Evolutionary conservation across 2,329 filamentous ascomycete genomes (phyloP).

Genomic region (Metarhizium anisopliae): DNA sequence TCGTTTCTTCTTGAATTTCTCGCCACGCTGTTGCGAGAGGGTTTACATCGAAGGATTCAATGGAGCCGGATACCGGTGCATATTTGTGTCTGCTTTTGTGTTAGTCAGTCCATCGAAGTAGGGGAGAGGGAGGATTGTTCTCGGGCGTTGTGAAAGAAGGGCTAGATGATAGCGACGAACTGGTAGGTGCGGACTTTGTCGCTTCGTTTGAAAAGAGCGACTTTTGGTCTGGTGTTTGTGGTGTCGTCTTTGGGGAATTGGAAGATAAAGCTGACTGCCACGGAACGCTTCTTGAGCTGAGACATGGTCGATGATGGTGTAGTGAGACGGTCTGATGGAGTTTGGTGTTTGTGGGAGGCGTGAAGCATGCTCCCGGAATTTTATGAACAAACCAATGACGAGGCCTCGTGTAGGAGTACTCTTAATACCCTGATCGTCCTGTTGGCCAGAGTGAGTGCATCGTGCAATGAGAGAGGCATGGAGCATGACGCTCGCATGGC

Average conservation of each 20-base stretch:
- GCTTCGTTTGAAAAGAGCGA: slow-evolving; percentile 56
- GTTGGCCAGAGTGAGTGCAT: not conserved
- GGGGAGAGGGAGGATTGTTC: no score
- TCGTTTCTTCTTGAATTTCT: slow-evolving; percentile 55
- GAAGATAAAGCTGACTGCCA: slow-evolving; percentile 44
- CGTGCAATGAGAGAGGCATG: not conserved
- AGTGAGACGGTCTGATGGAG: slow-evolving; percentile 1
- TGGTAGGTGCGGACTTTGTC: slow-evolving; percentile 49
- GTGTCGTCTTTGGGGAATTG: slow-evolving; percentile 26
- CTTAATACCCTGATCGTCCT: no score
- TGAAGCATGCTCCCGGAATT: no score
- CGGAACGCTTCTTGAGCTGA: slow-evolving; percentile 22
- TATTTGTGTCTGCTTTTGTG: slow-evolving; percentile 40
- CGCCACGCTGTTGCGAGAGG: slow-evolving; percentile 51
- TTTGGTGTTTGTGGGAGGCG: not conserved
- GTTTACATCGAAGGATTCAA: slow-evolving; percentile 42
- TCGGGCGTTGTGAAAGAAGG: not conserved
- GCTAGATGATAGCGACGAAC: slow-evolving; percentile 27
- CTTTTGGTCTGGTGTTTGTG: slow-evolving; percentile 29
- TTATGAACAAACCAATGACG: no score
- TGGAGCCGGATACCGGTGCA: slow-evolving; percentile 53
- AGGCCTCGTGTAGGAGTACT: no score
- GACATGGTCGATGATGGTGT: slow-evolving; percentile 10
- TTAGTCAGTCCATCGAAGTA: not conserved
- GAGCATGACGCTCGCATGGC: slow-evolving; percentile 1